Base-by-base conservation (phyloP, 441 rosid species). In the Geranium incanum region DNA sequence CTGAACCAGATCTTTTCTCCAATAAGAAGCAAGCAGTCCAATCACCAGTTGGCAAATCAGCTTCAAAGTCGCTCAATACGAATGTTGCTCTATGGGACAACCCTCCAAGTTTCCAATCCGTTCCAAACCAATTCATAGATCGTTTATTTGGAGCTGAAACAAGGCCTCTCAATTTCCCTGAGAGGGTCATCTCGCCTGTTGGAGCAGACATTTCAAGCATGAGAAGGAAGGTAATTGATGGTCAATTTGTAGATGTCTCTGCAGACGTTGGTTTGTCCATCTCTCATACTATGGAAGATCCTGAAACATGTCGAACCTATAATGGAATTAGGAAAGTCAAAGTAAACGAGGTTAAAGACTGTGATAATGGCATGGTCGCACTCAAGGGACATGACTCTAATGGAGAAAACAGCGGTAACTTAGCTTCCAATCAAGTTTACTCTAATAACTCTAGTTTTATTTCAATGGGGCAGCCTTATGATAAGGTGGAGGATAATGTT, bases 11-110 rank as follows among this genome's bases (percentile, higher is more conserved):
- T 72, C 67, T 76, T 60, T 84, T 86, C 62, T 81, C 86, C 59
- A 85, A 81, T 81, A 87, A 87, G 79, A 87, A 83, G 75, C 91
- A 83, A 78, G 87, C 88, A 16, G 52, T 79, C 19, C 86, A 89
- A 60, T 83, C 76, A 65, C 72, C 81, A 68, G 70, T 72, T 11
- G 73, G 78, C 64, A 80, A 78, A 64, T 76, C 83, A 12, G 83
- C 80, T 4, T 63, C 77, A 69, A 86, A 79, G 9, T 74, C 80
- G 37, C 55, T 79, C 16, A 73, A 75, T 52, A 71, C 78, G 6
- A 75, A 78, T 65, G 75, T 84, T 71, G 66, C 84, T 73, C 74
- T 84, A 38, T 88, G 93, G 93, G 85, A 81, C 36, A 82, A 69
- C 37, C 75, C 80, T 67, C 75, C 91, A 12, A 77, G 81, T 72